Conservation (phyloP, 352 stramenopile species). For the Thalassiosira mediterranea region DNA sequence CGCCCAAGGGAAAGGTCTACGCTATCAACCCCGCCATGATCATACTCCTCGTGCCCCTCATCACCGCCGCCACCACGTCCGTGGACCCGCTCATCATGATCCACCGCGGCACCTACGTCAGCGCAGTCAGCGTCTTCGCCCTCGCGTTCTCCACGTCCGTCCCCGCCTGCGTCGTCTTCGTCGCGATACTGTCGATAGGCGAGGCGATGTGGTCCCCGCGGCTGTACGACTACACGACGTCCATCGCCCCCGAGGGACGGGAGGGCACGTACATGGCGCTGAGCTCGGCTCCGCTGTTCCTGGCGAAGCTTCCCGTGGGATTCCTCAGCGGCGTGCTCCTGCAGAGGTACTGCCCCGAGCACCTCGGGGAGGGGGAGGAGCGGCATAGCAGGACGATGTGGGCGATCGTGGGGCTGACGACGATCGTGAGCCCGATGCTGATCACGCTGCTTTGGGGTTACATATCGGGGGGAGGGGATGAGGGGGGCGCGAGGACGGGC, state of each 20-base stretch:
- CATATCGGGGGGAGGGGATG: conserved; percentile 45
- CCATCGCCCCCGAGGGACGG: conserved; percentile 68
- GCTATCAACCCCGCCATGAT: conserved; percentile 82
- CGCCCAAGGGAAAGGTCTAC: conserved; percentile 80
- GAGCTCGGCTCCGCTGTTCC: conserved; percentile 75
- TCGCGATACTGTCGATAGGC: conserved; percentile 77
- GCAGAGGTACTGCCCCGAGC: conserved; percentile 65
- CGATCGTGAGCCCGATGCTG: conserved; percentile 63
- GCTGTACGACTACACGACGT: conserved; percentile 81
- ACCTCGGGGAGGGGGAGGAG: conserved; percentile 43
- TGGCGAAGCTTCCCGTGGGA: conserved; percentile 79
- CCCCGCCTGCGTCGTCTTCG: conserved; percentile 72
- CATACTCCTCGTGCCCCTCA: conserved; percentile 78
- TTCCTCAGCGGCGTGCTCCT: conserved; percentile 77
- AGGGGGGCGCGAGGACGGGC: neutral
- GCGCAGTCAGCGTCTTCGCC: conserved; percentile 71
- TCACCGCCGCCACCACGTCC: conserved; percentile 68
- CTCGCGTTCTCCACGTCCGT: conserved; percentile 72
- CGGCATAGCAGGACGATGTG: conserved; percentile 76
- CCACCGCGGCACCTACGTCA: conserved; percentile 75
- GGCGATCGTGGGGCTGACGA: conserved; percentile 75
- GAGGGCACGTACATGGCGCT: conserved; percentile 82
- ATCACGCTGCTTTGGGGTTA: conserved; percentile 69
- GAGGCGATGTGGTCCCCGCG: conserved; percentile 82
- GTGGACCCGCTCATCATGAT: conserved; percentile 80